Evolutionary conservation across 768 basidiomycete genomes (phyloP).

Genomic region (Suillus americanus): DNA sequence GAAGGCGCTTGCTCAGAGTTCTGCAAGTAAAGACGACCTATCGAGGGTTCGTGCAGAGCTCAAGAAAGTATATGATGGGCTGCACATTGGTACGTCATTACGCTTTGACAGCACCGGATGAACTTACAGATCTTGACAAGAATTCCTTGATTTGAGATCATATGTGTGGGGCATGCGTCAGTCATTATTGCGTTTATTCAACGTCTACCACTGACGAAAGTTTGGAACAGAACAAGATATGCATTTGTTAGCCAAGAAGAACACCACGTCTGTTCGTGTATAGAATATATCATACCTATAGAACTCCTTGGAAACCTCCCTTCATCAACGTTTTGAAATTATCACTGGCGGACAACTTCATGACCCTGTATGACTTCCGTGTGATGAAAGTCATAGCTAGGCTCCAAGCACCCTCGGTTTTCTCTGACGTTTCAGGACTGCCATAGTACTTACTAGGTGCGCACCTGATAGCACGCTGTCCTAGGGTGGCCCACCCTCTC

Average conservation of each 20-base stretch:
- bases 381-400: too few relatives aligned
- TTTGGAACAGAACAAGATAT: constrained; percentile 69
- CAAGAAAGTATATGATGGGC: constrained; percentile 84
- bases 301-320: too few relatives aligned
- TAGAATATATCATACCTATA: too few relatives aligned
- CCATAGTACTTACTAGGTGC: too few relatives aligned
- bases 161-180: constrained; percentile 88
- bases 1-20: constrained; percentile 64
- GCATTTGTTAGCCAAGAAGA: constrained; percentile 70
- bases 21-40: constrained; percentile 80
- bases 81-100: constrained; percentile 65
- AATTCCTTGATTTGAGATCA: constrained; percentile 77
- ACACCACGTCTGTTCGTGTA: constrained; percentile 58
- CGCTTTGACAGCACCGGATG: background rate
- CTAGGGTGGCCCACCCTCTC: too few relatives aligned
- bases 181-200: constrained; percentile 29
- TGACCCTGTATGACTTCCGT: too few relatives aligned
- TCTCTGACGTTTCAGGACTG: too few relatives aligned
- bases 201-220: background rate
- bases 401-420: too few relatives aligned
- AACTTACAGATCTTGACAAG: constrained; percentile 33
- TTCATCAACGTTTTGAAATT: too few relatives aligned
- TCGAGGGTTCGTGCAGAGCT: constrained; percentile 73
- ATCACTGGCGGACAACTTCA: too few relatives aligned
- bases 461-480: too few relatives aligned